Base-by-base conservation (phyloP, 371 early-diverging fungal species). In the Mortierella sp. region DNA sequence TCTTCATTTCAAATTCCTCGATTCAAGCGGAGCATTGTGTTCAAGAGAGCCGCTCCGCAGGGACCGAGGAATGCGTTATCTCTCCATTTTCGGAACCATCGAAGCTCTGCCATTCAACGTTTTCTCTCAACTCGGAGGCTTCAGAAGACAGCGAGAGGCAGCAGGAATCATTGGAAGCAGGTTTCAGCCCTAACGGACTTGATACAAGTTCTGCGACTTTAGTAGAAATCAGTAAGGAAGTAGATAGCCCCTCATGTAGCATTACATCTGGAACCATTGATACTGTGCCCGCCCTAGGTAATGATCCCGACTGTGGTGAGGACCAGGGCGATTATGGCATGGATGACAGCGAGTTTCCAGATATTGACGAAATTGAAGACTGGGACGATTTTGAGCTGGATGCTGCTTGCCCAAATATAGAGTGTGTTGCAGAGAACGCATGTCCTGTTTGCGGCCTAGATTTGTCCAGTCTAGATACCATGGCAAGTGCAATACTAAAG, bases 371-470 rank as follows among this genome's bases (percentile, higher is more conserved):
- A 21, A 73, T 73, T 37, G 46, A 63, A 17, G 68, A 61, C 19
- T 72, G 73, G 46, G 62, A 55, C 17, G 56, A 55, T n/a, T 50
- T 73, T 57, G 58, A 73, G n/a, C 44, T 32, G 23, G 57, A 62
- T 23, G 17, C 8, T 23, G 48, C 23, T 21, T 26, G 15, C 7
- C 6, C 6, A 5, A 21, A 6, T n/a, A 26, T 27, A 15, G 54
- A 48, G 19, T 34, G 56, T 17, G 56, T 66, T 15, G 63, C 64
- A 14, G 75, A 73, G 49, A 68, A 59, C 34, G 44, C 64, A 0
- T 73, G 75, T 41, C 75, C 75, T 19, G 9, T 73, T 7, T 73
- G 75, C 43, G 60, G 68, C 11, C 12, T 70, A 3, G 59, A 64
- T 34, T 23, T 70, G 14, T 32, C 50, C 4, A 44, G 26, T 24